Conservation (phyloP, 2,329 filamentous ascomycete species). For the Blastomyces silverae region DNA sequence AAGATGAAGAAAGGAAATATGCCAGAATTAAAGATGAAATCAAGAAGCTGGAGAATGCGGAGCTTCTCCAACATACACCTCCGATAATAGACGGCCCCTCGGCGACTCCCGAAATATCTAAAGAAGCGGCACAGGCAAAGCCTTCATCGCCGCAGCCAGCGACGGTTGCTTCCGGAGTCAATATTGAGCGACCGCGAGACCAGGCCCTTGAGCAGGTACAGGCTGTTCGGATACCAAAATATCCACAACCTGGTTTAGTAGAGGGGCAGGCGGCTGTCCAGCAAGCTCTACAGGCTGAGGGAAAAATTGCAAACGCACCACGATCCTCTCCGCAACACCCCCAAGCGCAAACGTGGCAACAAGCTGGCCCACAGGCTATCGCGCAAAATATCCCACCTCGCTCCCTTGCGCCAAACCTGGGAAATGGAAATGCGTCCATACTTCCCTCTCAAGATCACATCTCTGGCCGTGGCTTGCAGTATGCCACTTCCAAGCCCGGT, state of each 20-base stretch:
- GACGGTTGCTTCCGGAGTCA: background rate
- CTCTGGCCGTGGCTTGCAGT: constrained; percentile 19
- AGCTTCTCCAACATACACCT: constrained; percentile 42
- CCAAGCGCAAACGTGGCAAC: constrained; percentile 15
- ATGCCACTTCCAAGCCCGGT: constrained; percentile 14
- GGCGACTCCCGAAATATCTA: background rate
- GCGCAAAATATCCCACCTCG: background rate
- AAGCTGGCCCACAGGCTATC: constrained; percentile 13
- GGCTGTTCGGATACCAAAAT: background rate
- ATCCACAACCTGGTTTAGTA: background rate
- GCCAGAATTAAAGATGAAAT: constrained; percentile 61
- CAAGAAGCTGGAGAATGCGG: constrained; percentile 57
- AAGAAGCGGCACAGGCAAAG: background rate
- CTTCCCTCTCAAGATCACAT: constrained; percentile 25
- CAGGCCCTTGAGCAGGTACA: background rate
- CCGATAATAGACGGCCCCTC: constrained; percentile 3
- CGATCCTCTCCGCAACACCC: background rate
- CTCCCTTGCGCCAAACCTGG: constrained; percentile 16
- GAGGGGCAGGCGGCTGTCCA: background rate
- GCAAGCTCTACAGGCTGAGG: background rate
- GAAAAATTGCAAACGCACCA: background rate
- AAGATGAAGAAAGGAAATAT: constrained; percentile 65
- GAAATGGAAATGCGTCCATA: constrained; percentile 22
- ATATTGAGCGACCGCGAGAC: background rate
- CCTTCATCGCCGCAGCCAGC: background rate